A percentile compares a stretch with the other conserved stretches of the same genome.
Evolutionary conservation across 2,329 filamentous ascomycete species (phyloP).

Genomic region (Fusarium lateritium): DNA sequence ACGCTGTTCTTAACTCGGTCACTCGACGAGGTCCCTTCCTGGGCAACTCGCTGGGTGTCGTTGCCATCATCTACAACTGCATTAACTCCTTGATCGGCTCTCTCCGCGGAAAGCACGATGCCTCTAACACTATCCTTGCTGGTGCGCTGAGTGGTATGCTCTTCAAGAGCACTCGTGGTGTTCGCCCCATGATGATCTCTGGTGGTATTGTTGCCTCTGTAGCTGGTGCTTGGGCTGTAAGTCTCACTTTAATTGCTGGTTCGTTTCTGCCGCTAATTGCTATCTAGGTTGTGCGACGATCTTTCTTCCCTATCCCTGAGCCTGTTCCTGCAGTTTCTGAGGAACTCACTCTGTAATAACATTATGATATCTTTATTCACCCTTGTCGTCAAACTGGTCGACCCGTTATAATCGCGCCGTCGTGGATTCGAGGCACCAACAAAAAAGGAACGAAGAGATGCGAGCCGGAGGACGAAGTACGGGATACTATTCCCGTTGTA

Average conservation of each 20-base stretch:
- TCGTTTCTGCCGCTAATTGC: conserved; percentile 13
- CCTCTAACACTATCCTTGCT: conserved; percentile 88
- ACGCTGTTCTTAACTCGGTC: conserved; percentile 94
- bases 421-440: conserved; percentile 14
- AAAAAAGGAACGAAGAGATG: conserved; percentile 27
- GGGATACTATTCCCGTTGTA: conserved; percentile 48
- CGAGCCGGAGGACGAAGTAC: conserved; percentile 27
- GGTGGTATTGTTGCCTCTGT: conserved; percentile 89
- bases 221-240: conserved; percentile 91
- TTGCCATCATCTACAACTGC: conserved; percentile 96
- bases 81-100: conserved; percentile 88
- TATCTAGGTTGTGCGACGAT: conserved; percentile 56
- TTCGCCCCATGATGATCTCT: conserved; percentile 95
- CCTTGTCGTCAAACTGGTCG: conserved; percentile 31
- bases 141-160: conserved; percentile 91
- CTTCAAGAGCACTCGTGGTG: conserved; percentile 94
- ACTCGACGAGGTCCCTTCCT: conserved; percentile 94
- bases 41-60: conserved; percentile 94
- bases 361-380: conserved; percentile 37
- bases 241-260: conserved; percentile 55
- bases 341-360: conserved; percentile 52
- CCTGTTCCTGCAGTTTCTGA: conserved; percentile 48
- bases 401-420: conserved; percentile 44
- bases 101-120: conserved; percentile 87
- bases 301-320: conserved; percentile 60